Conservation (phyloP, 176 grass and related monocot species). For the Aegilops longissima region DNA sequence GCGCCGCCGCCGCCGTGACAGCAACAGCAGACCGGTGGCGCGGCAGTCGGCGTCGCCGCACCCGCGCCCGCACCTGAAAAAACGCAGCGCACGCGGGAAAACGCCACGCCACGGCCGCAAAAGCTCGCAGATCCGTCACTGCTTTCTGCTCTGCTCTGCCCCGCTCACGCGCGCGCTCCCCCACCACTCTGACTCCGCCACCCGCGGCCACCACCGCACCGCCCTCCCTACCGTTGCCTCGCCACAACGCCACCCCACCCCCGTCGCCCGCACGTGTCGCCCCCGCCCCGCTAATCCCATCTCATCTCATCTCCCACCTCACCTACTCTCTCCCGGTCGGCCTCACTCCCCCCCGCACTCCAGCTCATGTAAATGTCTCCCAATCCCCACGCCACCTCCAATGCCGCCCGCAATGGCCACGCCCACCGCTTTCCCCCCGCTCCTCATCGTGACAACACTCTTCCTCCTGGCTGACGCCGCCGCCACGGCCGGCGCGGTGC, state of each 20-base stretch:
- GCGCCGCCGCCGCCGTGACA: background rate
- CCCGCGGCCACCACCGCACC: background rate
- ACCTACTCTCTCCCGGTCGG: background rate
- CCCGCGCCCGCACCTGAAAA: background rate
- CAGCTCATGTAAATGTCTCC: conserved; percentile 3
- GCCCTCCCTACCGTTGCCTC: conserved; percentile 29
- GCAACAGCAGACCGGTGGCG: background rate
- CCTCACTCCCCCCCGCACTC: background rate
- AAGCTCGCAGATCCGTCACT: background rate
- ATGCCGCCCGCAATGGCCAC: conserved; percentile 12
- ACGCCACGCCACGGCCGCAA: background rate
- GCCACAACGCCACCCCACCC: background rate
- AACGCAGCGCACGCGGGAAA: background rate
- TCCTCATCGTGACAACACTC: background rate
- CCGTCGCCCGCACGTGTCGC: conserved; percentile 31
- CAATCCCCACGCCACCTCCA: conserved; percentile 5
- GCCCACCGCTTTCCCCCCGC: accelerated
- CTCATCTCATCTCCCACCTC: background rate
- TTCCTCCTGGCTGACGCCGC: background rate
- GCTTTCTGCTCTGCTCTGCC: background rate
- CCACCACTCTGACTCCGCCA: too few species aligned
- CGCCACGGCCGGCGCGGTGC: background rate
- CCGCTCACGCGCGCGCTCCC: background rate
- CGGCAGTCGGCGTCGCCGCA: conserved; percentile 6
- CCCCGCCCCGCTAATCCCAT: background rate